Percentiles rank a stretch among this genome's conserved stretches.
Conservation (phyloP, 1,139 yeast genomes). For the Pichia terricola region DNA sequence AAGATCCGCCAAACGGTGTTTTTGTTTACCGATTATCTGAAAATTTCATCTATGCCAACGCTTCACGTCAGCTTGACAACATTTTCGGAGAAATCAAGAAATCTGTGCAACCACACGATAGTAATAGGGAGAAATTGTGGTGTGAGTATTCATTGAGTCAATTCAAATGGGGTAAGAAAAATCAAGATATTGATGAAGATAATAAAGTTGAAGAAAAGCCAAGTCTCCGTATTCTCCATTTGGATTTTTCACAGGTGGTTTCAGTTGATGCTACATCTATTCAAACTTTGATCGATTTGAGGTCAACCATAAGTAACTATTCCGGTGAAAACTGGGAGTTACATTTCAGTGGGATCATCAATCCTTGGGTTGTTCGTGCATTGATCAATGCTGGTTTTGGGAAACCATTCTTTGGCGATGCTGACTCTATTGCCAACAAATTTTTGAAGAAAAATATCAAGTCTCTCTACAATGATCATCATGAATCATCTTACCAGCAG, state of each 20-base stretch:
- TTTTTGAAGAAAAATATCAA: background rate
- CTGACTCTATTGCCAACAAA: background rate
- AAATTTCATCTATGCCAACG: constrained; percentile 72
- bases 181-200: background rate
- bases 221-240: constrained; percentile 83
- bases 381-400: constrained; percentile 78
- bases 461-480: background rate
- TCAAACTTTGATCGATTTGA: constrained; percentile 67
- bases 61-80: constrained; percentile 62
- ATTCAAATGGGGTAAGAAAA: background rate
- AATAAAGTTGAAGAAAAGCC: constrained; percentile 48
- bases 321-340: constrained; percentile 81
- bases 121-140: constrained; percentile 78
- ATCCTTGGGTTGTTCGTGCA: constrained; percentile 81
- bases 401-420: background rate
- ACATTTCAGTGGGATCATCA: constrained; percentile 76
- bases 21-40: constrained; percentile 78
- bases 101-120: constrained; percentile 52
- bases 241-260: constrained; percentile 72
- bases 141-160: constrained; percentile 64
- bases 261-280: constrained; percentile 72
- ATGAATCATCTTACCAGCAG: background rate
- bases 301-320: constrained; percentile 61
- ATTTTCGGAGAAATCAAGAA: constrained; percentile 60
- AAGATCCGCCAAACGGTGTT: constrained; percentile 86